Percentiles rank a stretch among this genome's conserved stretches.
These are phyloP conservation scores for Mortierella sp. DNA, from an alignment of 371 early-diverging fungal genomes.

Conservation along the genomic window DNA sequence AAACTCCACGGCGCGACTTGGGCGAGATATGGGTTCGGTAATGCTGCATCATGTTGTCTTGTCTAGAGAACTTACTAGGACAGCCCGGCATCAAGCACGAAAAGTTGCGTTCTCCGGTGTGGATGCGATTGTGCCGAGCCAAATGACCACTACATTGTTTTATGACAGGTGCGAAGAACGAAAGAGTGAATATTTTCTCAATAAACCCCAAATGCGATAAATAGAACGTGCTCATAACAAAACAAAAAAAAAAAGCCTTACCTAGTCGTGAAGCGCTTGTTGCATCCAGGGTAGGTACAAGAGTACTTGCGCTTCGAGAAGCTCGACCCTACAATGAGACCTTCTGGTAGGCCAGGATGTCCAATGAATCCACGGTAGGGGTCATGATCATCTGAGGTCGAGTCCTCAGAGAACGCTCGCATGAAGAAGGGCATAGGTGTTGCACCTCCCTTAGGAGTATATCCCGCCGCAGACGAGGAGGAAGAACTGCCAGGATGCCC, in stretches of 20 bases:
- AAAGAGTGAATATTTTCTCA: neutral
- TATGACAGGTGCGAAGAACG: neutral
- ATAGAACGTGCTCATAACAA: too few species aligned
- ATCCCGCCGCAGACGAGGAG: conserved; percentile 1
- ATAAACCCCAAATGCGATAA: too few species aligned
- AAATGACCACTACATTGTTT: conserved; percentile 84
- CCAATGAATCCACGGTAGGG: conserved; percentile 25
- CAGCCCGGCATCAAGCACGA: conserved; percentile 86
- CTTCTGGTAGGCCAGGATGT: conserved; percentile 34
- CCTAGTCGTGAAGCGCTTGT: conserved; percentile 72
- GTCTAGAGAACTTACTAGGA: conserved; percentile 86
- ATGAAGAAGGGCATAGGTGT: conserved; percentile 35
- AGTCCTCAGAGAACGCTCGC: conserved; percentile 40
- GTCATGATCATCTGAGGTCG: conserved; percentile 29
- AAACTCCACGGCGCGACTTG: conserved; percentile 68
- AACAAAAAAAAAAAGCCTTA: too few species aligned
- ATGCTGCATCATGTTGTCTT: conserved; percentile 94
- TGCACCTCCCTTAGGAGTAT: conserved; percentile 13
- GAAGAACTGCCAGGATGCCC: conserved; percentile 5
- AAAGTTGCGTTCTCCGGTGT: conserved; percentile 94
- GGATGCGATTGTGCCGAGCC: conserved; percentile 92
- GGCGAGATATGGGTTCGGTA: conserved; percentile 87
- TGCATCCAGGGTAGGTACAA: conserved; percentile 64
- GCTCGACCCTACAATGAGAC: conserved; percentile 25
- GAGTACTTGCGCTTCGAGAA: conserved; percentile 62